Evolutionary conservation across 176 grass and related monocot genomes (phyloP).

Genomic region (Carex myosuroides): DNA sequence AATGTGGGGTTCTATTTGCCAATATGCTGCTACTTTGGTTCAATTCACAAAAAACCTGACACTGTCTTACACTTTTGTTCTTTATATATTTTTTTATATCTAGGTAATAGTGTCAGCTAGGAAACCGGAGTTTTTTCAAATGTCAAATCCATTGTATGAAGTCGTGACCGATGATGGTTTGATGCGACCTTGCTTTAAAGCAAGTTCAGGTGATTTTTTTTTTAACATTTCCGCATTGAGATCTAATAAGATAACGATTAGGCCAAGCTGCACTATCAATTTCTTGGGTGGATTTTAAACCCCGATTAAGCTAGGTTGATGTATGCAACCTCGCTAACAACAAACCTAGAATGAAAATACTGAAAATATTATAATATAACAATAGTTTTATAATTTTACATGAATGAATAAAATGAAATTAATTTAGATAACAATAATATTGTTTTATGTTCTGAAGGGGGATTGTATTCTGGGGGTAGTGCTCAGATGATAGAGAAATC

Average conservation of each 20-base stretch:
- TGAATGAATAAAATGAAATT: background rate
- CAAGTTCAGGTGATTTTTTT: conserved; percentile 57
- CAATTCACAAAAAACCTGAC: background rate
- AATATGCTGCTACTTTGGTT: background rate
- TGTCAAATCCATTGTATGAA: conserved; percentile 79
- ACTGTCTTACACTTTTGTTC: background rate
- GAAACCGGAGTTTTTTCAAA: conserved; percentile 93
- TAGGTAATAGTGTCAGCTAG: conserved; percentile 94
- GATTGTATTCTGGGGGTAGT: conserved; percentile 89
- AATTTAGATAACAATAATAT: background rate
- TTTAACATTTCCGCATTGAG: background rate
- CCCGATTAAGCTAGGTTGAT: background rate
- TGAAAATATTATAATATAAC: background rate
- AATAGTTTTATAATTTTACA: background rate
- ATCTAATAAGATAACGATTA: background rate
- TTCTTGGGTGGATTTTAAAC: background rate
- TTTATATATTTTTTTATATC: background rate
- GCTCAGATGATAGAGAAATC: conserved; percentile 97
- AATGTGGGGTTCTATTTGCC: background rate
- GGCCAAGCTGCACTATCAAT: background rate
- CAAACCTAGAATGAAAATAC: background rate
- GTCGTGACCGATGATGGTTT: conserved; percentile 84
- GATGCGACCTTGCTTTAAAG: conserved; percentile 91
- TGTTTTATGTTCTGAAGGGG: conserved; percentile 53
- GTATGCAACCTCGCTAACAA: background rate